These are phyloP conservation scores for Tulasnella sp. DNA, from an alignment of 768 basidiomycete genomes.

Conservation along the genomic window DNA sequence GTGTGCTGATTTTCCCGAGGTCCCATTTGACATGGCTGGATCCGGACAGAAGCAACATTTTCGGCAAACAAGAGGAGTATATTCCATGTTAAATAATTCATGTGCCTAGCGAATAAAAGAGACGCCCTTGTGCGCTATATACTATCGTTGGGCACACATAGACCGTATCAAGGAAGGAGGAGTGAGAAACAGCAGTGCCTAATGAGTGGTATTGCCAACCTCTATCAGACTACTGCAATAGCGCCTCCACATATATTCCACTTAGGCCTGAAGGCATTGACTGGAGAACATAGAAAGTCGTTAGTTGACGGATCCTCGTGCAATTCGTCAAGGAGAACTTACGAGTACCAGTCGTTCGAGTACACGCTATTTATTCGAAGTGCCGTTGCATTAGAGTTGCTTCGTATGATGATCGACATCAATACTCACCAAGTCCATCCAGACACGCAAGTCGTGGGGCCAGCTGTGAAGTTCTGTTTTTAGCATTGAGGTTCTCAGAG, in stretches of 20 bases:
- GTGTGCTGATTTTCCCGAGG: neutral
- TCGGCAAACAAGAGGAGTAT: neutral
- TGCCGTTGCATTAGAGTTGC: neutral
- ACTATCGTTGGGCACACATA: neutral
- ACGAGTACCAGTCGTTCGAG: neutral
- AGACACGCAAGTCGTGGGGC: neutral
- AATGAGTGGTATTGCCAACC: neutral
- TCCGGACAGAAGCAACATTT: neutral
- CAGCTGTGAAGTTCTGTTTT: neutral
- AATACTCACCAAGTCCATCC: neutral
- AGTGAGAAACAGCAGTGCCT: neutral
- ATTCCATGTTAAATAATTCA: neutral
- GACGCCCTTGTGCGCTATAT: neutral
- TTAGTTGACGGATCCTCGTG: neutral
- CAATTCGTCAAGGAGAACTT: neutral
- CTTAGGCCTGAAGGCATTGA: neutral
- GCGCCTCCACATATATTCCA: neutral
- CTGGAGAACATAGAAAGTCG: neutral
- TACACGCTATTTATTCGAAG: neutral
- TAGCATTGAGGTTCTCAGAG: neutral
- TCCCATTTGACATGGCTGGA: neutral
- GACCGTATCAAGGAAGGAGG: neutral
- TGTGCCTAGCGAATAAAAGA: neutral
- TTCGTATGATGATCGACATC: no score
- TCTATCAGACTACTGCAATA: neutral